Conservation (phyloP, 2,329 filamentous ascomycete genomes). For the Xylariaceae sp. region DNA sequence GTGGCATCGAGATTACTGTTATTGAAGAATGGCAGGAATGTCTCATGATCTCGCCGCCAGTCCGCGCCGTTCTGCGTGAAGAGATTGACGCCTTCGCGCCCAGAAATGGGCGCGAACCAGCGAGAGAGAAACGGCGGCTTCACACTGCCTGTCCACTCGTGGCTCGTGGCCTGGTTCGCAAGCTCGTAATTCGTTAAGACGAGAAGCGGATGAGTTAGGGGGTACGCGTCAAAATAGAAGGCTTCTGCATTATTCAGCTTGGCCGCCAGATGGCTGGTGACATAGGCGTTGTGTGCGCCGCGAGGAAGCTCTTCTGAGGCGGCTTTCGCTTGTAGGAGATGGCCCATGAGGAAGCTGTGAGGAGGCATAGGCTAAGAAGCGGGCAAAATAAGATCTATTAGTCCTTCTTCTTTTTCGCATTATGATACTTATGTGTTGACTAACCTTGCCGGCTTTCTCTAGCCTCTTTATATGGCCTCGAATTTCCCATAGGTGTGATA, state of each 20-base stretch:
- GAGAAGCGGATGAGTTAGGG: slow-evolving; percentile 39
- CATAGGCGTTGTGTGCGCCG: slow-evolving; percentile 37
- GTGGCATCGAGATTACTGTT: slow-evolving; percentile 42
- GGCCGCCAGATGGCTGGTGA: slow-evolving; percentile 32
- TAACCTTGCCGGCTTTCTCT: slow-evolving; percentile 36
- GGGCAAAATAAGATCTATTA: background rate
- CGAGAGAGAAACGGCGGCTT: slow-evolving; percentile 39
- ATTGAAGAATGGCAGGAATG: slow-evolving; percentile 44
- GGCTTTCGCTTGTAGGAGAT: slow-evolving; percentile 42
- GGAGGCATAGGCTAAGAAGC: slow-evolving; percentile 40
- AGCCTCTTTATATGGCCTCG: slow-evolving; percentile 32
- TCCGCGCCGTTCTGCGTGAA: slow-evolving; percentile 43
- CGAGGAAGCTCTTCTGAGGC: slow-evolving; percentile 37
- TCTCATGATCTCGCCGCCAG: slow-evolving; percentile 41
- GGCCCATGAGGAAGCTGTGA: slow-evolving; percentile 40
- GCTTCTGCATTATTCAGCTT: slow-evolving; percentile 35
- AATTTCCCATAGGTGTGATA: slow-evolving; percentile 30
- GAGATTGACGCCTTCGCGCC: slow-evolving; percentile 39
- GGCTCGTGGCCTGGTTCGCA: slow-evolving; percentile 40
- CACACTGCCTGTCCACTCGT: slow-evolving; percentile 35
- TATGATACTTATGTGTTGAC: background rate
- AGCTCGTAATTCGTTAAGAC: slow-evolving; percentile 40
- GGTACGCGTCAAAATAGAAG: slow-evolving; percentile 42
- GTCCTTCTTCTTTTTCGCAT: background rate
- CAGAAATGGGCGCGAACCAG: slow-evolving; percentile 44